A percentile compares a stretch with the other conserved stretches of the same genome.
These are phyloP conservation scores for Didymella keratinophila DNA, from an alignment of 2,329 filamentous ascomycete genomes.

Conservation along the genomic window DNA sequence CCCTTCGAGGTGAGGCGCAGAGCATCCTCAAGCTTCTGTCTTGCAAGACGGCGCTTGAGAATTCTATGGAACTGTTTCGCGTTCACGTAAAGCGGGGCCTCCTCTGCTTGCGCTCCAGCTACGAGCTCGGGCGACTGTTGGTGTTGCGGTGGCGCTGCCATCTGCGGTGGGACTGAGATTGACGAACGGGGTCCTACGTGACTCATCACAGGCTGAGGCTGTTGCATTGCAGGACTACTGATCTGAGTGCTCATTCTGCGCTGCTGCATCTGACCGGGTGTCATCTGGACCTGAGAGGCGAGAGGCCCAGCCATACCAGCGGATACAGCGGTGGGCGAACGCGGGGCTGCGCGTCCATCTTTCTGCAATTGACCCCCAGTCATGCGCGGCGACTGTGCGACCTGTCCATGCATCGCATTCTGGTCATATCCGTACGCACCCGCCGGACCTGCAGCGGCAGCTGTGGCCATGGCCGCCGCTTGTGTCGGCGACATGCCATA, in stretches of 20 bases:
- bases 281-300: slow-evolving; percentile 51
- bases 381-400: slow-evolving; percentile 75
- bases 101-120: slow-evolving; percentile 72
- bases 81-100: slow-evolving; percentile 96
- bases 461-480: slow-evolving; percentile 92
- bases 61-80: slow-evolving; percentile 99
- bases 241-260: slow-evolving; percentile 54
- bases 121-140: slow-evolving; percentile 83
- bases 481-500: slow-evolving; percentile 86
- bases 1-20: slow-evolving; percentile 92
- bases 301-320: slow-evolving; percentile 60
- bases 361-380: slow-evolving; percentile 72
- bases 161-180: slow-evolving; percentile 56
- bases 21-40: slow-evolving; percentile 92
- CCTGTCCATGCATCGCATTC: slow-evolving; percentile 67
- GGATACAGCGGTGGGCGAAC: slow-evolving; percentile 77
- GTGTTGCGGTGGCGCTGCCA: slow-evolving; percentile 69
- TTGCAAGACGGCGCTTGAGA: slow-evolving; percentile 88
- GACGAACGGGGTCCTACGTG: slow-evolving; percentile 66
- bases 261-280: slow-evolving; percentile 45
- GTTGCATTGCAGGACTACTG: slow-evolving; percentile 63
- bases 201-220: slow-evolving; percentile 77
- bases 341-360: slow-evolving; percentile 71
- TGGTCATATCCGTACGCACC: slow-evolving; percentile 69
- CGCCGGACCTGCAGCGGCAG: slow-evolving; percentile 83